Base-by-base conservation (phyloP, 148 eudicot species). In the Cornus suecica region DNA sequence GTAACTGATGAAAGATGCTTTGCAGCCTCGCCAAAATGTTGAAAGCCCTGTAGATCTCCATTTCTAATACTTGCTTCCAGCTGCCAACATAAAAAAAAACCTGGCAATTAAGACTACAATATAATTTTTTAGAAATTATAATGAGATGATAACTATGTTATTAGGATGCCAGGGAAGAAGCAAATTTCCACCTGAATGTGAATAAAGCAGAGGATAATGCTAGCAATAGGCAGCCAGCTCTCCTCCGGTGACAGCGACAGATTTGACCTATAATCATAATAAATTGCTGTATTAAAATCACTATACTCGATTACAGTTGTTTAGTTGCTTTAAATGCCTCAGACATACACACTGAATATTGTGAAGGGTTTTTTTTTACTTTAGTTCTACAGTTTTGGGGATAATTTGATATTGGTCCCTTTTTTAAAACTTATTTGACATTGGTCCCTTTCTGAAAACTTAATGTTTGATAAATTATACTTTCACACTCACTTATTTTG, bases 141-240 rank as follows among this genome's bases (percentile, higher is more conserved):
- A 60, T 41, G 62, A 66, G 66, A 63, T 37, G 28, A 34, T 56
- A 14, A 66, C 61, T 74, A 72, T 64, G 65, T 42, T 18, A 52
- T 26, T 5, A 80, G 27, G 58, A 41, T 30, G 4, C 1, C n/a
- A 54, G 37, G 7, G 2, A 45, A 58, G 45, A 66, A 48, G 69
- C 41, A 60, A 65, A 63, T 16, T 26, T 52, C 58, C 69, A 92
- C 99, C 96, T 95, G 99, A 68, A 95, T 80, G 81, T 95, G 99
- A 71, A 88, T 26, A 54, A 95, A 83, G 84, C 97, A 88, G 41
- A 90, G 84, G 77, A 85, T 68, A 76, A 95, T 91, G 89, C 99
- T 92, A 18, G 94, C 94, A 80, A 95, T 84, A 54, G 97, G 99
- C 80, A 95, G 86, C 97, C 97, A 95, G 84, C 97, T 92, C 14